Evolutionary conservation across 2,329 filamentous ascomycete species (phyloP).

Genomic region (Mycocentrospora acerina): DNA sequence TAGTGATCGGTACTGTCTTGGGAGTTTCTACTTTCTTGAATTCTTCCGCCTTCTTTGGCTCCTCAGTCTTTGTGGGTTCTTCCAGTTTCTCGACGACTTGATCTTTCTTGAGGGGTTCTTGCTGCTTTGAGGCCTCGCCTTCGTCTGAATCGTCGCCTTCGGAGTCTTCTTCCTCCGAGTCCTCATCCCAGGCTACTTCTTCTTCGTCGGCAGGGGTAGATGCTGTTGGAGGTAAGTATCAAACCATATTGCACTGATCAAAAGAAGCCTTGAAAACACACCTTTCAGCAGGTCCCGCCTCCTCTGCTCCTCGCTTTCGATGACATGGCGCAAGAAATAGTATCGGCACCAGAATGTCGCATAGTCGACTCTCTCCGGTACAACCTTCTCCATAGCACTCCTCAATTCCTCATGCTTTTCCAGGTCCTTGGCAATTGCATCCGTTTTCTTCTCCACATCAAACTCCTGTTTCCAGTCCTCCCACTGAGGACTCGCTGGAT

Average conservation of each 20-base stretch:
- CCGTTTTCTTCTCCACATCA: constrained; percentile 80
- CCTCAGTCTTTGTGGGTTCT: constrained; percentile 55
- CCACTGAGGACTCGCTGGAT: constrained; percentile 76
- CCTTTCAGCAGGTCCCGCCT: constrained; percentile 89
- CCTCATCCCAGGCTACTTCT: constrained; percentile 69
- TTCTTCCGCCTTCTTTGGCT: constrained; percentile 45
- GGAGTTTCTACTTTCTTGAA: too few species aligned
- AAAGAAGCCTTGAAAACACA: constrained; percentile 45
- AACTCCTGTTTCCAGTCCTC: constrained; percentile 72
- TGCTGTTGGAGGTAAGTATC: constrained; percentile 19
- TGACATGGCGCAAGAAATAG: constrained; percentile 89
- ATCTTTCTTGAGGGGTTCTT: too few species aligned
- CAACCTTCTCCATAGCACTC: constrained; percentile 88
- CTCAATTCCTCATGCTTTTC: constrained; percentile 85
- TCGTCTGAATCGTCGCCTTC: constrained; percentile 5
- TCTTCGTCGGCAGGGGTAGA: constrained; percentile 75
- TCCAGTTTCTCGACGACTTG: not conserved
- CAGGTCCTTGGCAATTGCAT: constrained; percentile 77
- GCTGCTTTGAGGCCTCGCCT: not conserved
- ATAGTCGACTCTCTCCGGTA: constrained; percentile 92
- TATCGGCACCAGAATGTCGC: constrained; percentile 90
- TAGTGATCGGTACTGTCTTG: too few species aligned
- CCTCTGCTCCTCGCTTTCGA: constrained; percentile 89
- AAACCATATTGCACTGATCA: not conserved
- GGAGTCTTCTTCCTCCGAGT: constrained; percentile 56